These are phyloP conservation scores for Microdochium paspali DNA, from an alignment of 2,329 filamentous ascomycete genomes.

Conservation along the genomic window DNA sequence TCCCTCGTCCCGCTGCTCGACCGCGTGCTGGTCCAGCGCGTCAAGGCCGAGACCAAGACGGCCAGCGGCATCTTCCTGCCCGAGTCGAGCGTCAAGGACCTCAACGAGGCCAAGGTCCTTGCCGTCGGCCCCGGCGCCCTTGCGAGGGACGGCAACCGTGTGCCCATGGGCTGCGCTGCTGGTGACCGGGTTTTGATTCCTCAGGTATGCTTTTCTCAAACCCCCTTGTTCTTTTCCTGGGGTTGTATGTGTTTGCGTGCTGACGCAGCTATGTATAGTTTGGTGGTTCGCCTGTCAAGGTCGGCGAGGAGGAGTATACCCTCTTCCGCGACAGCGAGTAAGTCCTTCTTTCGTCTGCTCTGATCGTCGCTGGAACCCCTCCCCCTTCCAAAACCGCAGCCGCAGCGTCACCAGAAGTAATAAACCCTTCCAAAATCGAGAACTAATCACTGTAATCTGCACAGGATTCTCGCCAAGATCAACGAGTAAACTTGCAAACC, in stretches of 20 bases:
- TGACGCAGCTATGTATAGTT: conserved; percentile 45
- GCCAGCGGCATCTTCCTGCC: conserved; percentile 96
- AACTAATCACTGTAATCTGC: not conserved
- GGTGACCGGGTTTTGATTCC: conserved; percentile 96
- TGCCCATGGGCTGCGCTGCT: conserved; percentile 70
- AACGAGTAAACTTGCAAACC: conserved; percentile 62
- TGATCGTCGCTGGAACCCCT: too few species aligned
- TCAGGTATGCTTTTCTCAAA: conserved; percentile 50
- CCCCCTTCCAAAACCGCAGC: too few species aligned
- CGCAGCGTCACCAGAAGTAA: too few species aligned
- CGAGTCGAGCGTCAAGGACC: conserved; percentile 92
- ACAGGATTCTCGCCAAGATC: conserved; percentile 95
- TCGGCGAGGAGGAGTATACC: conserved; percentile 92
- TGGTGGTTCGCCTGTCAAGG: conserved; percentile 90
- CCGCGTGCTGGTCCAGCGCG: conserved; percentile 93
- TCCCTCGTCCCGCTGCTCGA: conserved; percentile 91
- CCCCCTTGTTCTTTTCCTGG: not conserved
- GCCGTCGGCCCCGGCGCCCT: conserved; percentile 85
- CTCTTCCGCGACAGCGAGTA: conserved; percentile 98
- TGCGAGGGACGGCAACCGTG: conserved; percentile 81
- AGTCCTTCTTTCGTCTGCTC: conserved; percentile 29
- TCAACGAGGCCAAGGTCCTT: conserved; percentile 94
- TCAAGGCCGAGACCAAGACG: conserved; percentile 96
- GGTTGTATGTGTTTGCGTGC: too few species aligned
- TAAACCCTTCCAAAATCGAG: conserved; percentile 6